Evolutionary conservation across 2,329 filamentous ascomycete species (phyloP).

Genomic region (Aureobasidium lini): DNA sequence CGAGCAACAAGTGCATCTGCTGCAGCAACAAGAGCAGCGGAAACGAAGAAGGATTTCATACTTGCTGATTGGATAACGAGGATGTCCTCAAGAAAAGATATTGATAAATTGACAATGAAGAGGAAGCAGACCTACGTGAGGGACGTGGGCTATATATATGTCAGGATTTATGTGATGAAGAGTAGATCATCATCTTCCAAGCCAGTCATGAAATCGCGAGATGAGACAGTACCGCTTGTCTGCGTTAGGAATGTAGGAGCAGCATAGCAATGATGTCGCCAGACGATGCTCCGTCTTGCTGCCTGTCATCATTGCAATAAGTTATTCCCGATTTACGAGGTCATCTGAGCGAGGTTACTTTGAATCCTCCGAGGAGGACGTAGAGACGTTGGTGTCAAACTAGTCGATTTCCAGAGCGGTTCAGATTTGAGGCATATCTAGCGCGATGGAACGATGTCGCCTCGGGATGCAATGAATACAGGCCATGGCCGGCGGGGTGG

Average conservation of each 20-base stretch:
- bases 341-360: slow-evolving; percentile 2
- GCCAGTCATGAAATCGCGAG: neutral
- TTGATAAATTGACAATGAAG: slow-evolving; percentile 3
- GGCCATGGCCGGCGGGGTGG: neutral
- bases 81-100: neutral
- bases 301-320: neutral
- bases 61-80: neutral
- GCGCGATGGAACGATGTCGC: neutral
- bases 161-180: neutral
- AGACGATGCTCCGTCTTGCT: neutral
- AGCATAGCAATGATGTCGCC: slow-evolving; percentile 3
- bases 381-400: neutral
- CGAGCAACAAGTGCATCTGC: slow-evolving; percentile 32
- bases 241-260: slow-evolving; percentile 13
- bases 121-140: neutral
- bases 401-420: neutral
- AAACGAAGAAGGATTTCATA: slow-evolving; percentile 31
- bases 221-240: slow-evolving; percentile 11
- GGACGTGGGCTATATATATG: slow-evolving; percentile 6
- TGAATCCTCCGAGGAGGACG: neutral
- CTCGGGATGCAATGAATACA: neutral
- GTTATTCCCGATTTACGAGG: slow-evolving; percentile 8
- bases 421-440: neutral
- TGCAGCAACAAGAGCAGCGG: slow-evolving; percentile 24
- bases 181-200: neutral